Conservation (phyloP, 805 yeast species). For the Ogataea trehalophila region DNA sequence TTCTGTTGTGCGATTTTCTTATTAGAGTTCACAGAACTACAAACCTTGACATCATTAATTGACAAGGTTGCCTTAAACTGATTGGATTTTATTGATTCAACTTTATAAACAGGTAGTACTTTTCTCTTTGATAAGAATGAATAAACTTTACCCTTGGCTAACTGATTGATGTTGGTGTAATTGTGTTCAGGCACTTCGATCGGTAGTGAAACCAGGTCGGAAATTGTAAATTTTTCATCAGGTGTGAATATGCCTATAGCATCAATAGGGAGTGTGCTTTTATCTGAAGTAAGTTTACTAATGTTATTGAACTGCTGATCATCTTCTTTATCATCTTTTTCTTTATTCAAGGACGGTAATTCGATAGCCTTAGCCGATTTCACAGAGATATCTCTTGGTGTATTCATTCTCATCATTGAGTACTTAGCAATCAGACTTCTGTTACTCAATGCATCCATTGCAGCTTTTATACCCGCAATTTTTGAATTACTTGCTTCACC, state of each 20-base stretch:
- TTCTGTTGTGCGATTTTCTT: constrained; percentile 36
- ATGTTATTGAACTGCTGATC: background rate
- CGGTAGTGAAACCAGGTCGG: background rate
- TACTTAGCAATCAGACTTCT: constrained; percentile 58
- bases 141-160: constrained; percentile 30
- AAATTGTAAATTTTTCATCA: background rate
- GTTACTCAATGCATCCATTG: constrained; percentile 68
- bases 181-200: constrained; percentile 2
- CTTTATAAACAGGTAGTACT: constrained; percentile 30
- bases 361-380: constrained; percentile 2
- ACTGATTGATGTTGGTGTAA: constrained; percentile 16
- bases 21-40: constrained; percentile 29
- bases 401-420: constrained; percentile 49
- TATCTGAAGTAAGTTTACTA: background rate
- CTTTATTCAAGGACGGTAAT: background rate
- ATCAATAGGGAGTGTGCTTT: background rate
- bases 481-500: constrained; percentile 69
- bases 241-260: background rate
- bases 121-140: constrained; percentile 21
- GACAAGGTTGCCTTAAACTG: constrained; percentile 24
- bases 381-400: constrained; percentile 35
- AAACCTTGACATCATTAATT: constrained; percentile 31
- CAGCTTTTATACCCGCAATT: constrained; percentile 82
- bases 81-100: constrained; percentile 13
- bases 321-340: background rate